Base-by-base conservation (phyloP, 805 yeast genomes). In the Peterozyma xylosa region DNA sequence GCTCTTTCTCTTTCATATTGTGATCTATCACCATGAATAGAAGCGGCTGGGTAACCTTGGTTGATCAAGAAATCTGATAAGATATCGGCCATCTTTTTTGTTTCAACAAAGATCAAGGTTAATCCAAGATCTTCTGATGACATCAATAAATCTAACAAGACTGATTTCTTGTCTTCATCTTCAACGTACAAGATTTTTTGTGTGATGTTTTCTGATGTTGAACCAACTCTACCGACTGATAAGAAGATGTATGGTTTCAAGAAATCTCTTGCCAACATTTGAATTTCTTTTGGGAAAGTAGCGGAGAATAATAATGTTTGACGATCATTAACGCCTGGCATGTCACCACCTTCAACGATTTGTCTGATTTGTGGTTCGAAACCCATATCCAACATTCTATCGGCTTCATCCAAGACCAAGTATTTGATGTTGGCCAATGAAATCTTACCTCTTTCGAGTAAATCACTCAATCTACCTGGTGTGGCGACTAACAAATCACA, bases 381-480 rank as follows among this genome's bases (percentile, higher is more conserved):
- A 78, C 99, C 99, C 98, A 93, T 93, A 80, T 93, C 99, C 72
- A 93, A 82, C 99, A 93, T 93, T 76, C 99, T 87, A 72, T 93
- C 99, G 62, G 99, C 99, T 77, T 91, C 99, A 70, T 91, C 99
- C 55, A 93, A 77, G 42, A 93, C 97, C 65, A 93, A 78, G 69
- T 87, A 93, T 67, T 86, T 88, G 69, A 91, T 88, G 69, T 86
- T 88, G 53, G 79, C 75, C 61, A 93, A 76, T 38, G 97, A 89
- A 56, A 93, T 86, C 58, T 80, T 74, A 60, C 97, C 97, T 74
- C 97, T 86, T 72, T 90, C 97, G 53, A 93, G 72, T 68, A 93
- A 75, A 71, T 93, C 99, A 62, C 82, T 90, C 64, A 93, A 77
- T 76, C 99, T 91, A 76, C 99, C 99, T 57, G 99, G 99, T 45